Base-by-base conservation (phyloP, 164 flowering plant genomes). In the Protea cynaroides region DNA sequence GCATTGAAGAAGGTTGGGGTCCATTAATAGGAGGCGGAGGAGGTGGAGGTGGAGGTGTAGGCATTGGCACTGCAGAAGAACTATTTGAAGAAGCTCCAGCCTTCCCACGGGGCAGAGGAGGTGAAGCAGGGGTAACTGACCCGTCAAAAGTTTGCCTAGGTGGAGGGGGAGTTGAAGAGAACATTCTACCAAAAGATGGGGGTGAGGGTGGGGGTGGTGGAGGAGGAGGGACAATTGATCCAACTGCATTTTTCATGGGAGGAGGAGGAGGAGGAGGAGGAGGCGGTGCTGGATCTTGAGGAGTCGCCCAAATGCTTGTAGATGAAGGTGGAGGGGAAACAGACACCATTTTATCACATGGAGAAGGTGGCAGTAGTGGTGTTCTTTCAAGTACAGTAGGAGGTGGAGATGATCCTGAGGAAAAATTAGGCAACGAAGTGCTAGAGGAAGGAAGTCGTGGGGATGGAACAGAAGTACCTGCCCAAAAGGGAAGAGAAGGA, bases 131-230 rank as follows among this genome's bases (percentile, higher is more conserved):
- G 4, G 34, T 29, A 29, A 29, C 34, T 29, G 4, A 29, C 34
- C 1, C 34, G 4, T 29, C 34, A 29, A 29, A 4, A 29, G 34
- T 29, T 29, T 29, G 1, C 34, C 34, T 29, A 29, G 34, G 34
- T 38, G 47, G 46, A n/a, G 55, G 69, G n/a, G 60, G 60, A 44
- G 65, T 58, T 25, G 59, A 65, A n/a, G 58, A 40, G 8, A 63
- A 15, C 12, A 44, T 15, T 44, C 49, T 10, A 44, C 4, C 14
- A 10, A 44, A 44, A 25, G 47, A 60, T 11, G 62, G 69, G 11
- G 66, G 69, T 7, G 67, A 59, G 17, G 71, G 65, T 11, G 69
- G 69, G 3, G 75, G 68, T n/a, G n/a, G n/a, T n/a, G n/a, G n/a
- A n/a, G 71, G 65, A 18, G 69, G 69, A 15, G 75, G 68, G 43